Evolutionary conservation across 768 basidiomycete genomes (phyloP), one percentile per base, ranked within the genome.

Genomic region (Obba rivulosa): DNA sequence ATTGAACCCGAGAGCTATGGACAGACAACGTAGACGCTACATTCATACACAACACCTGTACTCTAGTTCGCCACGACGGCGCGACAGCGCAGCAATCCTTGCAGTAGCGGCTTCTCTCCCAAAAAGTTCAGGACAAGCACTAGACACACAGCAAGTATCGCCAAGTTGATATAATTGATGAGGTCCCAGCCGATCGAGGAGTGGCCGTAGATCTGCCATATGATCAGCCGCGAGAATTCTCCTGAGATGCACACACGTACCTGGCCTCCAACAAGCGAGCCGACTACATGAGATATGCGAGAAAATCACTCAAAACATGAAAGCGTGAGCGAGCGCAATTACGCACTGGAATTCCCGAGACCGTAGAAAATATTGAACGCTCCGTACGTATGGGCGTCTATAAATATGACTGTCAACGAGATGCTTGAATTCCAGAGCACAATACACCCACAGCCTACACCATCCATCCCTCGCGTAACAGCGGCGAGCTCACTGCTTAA

Each of bases 341-440:
- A 85, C n/a, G n/a, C n/a, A n/a, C 85, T 59, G 39, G 78, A 65
- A 28, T 80, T 74, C 25, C 83, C 86, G 48, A 84, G 60, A 1
- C 81, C 85, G 52, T 80, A 87, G 2, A 78, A 78, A 13, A 88
- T 58, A 65, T 87, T 89, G 60, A 86, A 86, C 1, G 79, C 80
- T 3, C 80, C 86, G 56, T 86, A 89, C 3, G 84, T 72, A 57
- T 88, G 85, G 0, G 76, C 86, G 62, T 83, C 86, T 88, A 55
- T 28, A 24, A 23, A 21, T 5, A 41, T 3, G n/a, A 49, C 9
- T n/a, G 23, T 7, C 22, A 46, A 34, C 43, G 31, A 43, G 41
- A 34, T 17, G 8, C 14, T 28, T 7, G 31, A 31, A 10, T 54
- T 9, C 37, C 51, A 39, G 18, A 40, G 18, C 38, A 18, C 31